Evolutionary conservation across 2,329 filamentous ascomycete genomes (phyloP).

Genomic region (Ophiostoma quercus): DNA sequence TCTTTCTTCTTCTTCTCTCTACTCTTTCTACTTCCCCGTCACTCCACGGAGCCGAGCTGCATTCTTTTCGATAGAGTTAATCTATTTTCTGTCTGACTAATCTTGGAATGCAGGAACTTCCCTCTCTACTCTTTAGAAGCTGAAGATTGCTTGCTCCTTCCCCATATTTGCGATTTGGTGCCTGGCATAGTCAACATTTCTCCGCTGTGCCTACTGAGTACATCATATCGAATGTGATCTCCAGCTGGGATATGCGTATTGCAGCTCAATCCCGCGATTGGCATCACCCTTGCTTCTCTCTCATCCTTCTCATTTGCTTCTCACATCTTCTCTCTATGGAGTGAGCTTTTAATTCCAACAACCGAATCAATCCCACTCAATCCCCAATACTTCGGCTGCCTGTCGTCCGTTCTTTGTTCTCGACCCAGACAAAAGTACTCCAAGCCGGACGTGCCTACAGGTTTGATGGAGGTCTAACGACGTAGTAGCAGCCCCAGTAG

Average conservation of each 20-base stretch:
- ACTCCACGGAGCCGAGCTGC: not conserved
- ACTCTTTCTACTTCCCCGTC: not conserved
- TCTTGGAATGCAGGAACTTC: not conserved
- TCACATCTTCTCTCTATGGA: too few relatives aligned
- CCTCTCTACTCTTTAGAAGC: not conserved
- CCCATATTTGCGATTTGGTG: not conserved
- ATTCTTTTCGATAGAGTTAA: not conserved
- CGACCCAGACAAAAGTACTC: conserved; percentile 2
- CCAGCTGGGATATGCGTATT: not conserved
- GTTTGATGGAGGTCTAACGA: not conserved
- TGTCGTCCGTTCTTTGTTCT: not conserved
- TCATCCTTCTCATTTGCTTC: too few relatives aligned
- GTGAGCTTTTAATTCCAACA: too few relatives aligned
- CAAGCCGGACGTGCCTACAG: not conserved
- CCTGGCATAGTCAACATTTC: not conserved
- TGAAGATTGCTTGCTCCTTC: not conserved
- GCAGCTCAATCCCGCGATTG: not conserved
- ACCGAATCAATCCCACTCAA: not conserved
- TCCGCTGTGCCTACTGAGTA: not conserved
- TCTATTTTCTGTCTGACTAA: not conserved
- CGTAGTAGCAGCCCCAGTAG: too few relatives aligned
- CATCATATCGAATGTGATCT: not conserved
- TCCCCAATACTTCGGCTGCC: not conserved
- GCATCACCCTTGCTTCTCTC: not conserved
- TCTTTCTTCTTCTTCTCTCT: not conserved